Evolutionary conservation across 2,329 filamentous ascomycete species (phyloP).

Genomic region (Cytospora schulzeri): DNA sequence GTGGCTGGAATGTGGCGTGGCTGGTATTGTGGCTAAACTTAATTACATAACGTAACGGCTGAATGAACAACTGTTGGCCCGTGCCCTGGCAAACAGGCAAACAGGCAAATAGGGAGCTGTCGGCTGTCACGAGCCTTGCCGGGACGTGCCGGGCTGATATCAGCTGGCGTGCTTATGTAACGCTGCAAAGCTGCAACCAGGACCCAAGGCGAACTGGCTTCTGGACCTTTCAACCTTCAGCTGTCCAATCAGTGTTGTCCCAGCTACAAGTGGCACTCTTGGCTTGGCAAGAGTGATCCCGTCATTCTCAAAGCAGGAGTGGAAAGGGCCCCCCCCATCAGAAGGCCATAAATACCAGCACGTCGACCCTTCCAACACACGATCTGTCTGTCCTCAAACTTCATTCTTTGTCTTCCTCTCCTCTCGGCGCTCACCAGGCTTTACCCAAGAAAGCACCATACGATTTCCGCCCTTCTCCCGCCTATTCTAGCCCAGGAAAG

Average conservation of each 20-base stretch:
- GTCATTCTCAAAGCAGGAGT: constrained; percentile 15
- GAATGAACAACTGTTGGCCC: too few species aligned
- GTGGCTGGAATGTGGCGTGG: constrained; percentile 3
- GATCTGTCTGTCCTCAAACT: constrained; percentile 5
- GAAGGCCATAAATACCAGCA: constrained; percentile 27
- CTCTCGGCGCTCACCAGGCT: constrained; percentile 8
- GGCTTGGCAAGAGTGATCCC: constrained; percentile 20
- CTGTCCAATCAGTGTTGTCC: constrained; percentile 15
- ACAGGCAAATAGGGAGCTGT: background rate
- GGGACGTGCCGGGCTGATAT: background rate
- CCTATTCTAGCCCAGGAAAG: background rate
- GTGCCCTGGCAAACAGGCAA: too few species aligned
- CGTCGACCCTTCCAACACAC: constrained; percentile 15
- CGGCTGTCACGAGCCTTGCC: background rate
- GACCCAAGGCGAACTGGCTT: constrained; percentile 1
- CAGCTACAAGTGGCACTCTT: constrained; percentile 15
- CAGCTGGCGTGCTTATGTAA: background rate
- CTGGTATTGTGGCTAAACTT: background rate
- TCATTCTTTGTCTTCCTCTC: constrained; percentile 19
- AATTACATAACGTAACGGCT: too few species aligned
- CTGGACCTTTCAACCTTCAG: background rate
- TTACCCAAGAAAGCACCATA: background rate
- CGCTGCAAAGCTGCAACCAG: constrained; percentile 3
- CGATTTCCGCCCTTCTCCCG: background rate
- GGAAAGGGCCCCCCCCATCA: constrained; percentile 10